Evolutionary conservation across 495 filamentous ascomycete genomes (phyloP).

Genomic region (Hyaloscypha variabilis): DNA sequence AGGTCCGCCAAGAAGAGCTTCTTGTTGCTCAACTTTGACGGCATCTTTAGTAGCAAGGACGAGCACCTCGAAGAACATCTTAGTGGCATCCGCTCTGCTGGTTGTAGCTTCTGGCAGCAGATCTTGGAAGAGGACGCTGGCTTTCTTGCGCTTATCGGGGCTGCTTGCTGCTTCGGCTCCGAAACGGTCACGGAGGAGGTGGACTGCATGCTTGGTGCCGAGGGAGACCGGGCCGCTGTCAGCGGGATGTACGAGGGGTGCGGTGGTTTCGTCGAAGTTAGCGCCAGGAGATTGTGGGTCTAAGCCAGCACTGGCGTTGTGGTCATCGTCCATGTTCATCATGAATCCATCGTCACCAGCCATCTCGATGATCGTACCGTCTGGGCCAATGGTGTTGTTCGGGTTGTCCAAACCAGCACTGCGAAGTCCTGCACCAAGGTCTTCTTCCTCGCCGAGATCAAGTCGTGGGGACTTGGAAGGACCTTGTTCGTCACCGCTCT

Average conservation of each 20-base stretch:
- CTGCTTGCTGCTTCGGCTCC: conserved; percentile 63
- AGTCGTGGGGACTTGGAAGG: conserved; percentile 64
- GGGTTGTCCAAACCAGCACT: conserved; percentile 52
- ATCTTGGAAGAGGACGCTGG: conserved; percentile 84
- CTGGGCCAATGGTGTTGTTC: conserved; percentile 51
- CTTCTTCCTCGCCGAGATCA: conserved; percentile 68
- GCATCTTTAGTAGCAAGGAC: conserved; percentile 98
- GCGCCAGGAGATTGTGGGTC: conserved; percentile 34
- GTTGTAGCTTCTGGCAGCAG: conserved; percentile 80
- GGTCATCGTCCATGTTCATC: conserved; percentile 37
- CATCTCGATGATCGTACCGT: conserved; percentile 64
- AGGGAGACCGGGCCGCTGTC: conserved; percentile 83
- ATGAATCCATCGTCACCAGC: conserved; percentile 59
- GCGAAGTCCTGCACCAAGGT: conserved; percentile 45
- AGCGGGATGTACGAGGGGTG: conserved; percentile 71
- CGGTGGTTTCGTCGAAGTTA: conserved; percentile 75
- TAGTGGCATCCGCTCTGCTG: conserved; percentile 85
- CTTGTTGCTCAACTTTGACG: conserved; percentile 92
- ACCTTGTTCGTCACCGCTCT: conserved; percentile 57
- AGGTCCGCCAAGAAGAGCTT: conserved; percentile 68
- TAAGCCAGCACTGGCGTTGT: conserved; percentile 37
- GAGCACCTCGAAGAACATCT: conserved; percentile 98
- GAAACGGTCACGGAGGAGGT: conserved; percentile 88
- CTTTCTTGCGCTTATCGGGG: conserved; percentile 71
- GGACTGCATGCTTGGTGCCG: conserved; percentile 93